A percentile compares a stretch with the other conserved stretches of the same genome.
Conservation (phyloP, 768 basidiomycete species). For the Kwoniella heveanensis region DNA sequence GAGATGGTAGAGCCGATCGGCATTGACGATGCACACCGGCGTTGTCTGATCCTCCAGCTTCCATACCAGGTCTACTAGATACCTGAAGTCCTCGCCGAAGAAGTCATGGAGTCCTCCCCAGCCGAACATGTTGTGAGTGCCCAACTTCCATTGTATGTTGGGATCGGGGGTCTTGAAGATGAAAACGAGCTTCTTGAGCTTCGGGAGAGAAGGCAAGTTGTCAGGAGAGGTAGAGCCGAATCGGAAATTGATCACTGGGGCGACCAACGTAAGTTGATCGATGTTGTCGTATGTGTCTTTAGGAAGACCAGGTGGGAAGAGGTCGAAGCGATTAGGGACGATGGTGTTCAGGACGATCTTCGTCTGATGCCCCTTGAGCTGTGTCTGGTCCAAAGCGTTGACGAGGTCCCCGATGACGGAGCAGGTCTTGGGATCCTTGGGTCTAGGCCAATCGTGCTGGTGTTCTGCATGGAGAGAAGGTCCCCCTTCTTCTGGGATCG, state of each 20-base stretch:
- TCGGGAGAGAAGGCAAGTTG: not conserved
- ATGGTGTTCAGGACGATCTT: not conserved
- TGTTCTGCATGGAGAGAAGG: not conserved
- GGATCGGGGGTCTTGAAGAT: not conserved
- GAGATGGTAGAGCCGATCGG: not conserved
- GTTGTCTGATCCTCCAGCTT: not conserved
- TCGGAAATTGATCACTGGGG: not conserved
- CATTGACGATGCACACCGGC: not conserved
- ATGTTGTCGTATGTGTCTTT: not conserved
- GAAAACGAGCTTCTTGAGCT: not conserved
- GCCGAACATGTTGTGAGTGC: not conserved
- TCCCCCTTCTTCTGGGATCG: not conserved
- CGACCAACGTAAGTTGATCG: not conserved
- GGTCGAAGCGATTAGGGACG: not conserved
- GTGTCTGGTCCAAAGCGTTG: not conserved
- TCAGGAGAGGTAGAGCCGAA: not conserved
- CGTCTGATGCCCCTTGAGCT: not conserved
- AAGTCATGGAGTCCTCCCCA: not conserved
- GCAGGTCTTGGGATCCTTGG: not conserved
- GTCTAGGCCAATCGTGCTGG: not conserved
- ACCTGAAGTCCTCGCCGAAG: not conserved
- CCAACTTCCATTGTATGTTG: not conserved
- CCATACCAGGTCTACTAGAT: not conserved
- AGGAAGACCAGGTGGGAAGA: not conserved
- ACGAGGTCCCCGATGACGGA: not conserved